These are phyloP conservation scores for Coniochaeta sp. DNA, from an alignment of 2,329 filamentous ascomycete species.

Conservation along the genomic window DNA sequence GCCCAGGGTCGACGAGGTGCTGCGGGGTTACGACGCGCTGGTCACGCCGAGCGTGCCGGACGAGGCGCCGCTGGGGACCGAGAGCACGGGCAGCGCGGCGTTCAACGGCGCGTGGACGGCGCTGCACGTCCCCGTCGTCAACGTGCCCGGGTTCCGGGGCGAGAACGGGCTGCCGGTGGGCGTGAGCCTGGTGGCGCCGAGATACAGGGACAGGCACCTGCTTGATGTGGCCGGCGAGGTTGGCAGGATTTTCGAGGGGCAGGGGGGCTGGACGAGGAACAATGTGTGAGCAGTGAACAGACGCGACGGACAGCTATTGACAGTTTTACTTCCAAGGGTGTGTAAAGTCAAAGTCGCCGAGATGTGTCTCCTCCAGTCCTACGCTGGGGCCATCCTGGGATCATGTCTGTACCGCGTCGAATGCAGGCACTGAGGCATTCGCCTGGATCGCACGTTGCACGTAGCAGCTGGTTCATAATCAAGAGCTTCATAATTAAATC, in stretches of 20 bases:
- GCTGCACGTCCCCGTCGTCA: constrained; percentile 56
- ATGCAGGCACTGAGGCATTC: too few species aligned
- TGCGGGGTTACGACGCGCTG: constrained; percentile 43
- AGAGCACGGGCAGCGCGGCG: constrained; percentile 45
- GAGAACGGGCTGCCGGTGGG: constrained; percentile 52
- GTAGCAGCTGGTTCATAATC: too few species aligned
- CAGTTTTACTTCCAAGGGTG: too few species aligned
- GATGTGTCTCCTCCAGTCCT: too few species aligned
- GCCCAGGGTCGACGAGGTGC: constrained; percentile 46
- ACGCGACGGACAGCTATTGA: too few species aligned
- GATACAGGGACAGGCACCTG: constrained; percentile 35
- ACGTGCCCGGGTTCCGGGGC: constrained; percentile 55
- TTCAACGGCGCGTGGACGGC: constrained; percentile 46
- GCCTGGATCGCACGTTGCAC: too few species aligned
- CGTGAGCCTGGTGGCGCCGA: constrained; percentile 39
- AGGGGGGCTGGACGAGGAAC: constrained; percentile 1
- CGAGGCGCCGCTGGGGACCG: constrained; percentile 48
- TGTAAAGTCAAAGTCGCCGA: too few species aligned
- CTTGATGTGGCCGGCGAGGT: constrained; percentile 19
- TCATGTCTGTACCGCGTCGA: too few species aligned
- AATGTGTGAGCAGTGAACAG: too few species aligned
- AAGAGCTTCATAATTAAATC: too few species aligned
- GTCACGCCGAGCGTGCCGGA: constrained; percentile 52
- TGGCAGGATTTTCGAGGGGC: neutral
- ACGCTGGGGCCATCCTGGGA: too few species aligned